Conservation (phyloP, 208 protist genomes). For the Leptomonas pyrrhocoris region DNA sequence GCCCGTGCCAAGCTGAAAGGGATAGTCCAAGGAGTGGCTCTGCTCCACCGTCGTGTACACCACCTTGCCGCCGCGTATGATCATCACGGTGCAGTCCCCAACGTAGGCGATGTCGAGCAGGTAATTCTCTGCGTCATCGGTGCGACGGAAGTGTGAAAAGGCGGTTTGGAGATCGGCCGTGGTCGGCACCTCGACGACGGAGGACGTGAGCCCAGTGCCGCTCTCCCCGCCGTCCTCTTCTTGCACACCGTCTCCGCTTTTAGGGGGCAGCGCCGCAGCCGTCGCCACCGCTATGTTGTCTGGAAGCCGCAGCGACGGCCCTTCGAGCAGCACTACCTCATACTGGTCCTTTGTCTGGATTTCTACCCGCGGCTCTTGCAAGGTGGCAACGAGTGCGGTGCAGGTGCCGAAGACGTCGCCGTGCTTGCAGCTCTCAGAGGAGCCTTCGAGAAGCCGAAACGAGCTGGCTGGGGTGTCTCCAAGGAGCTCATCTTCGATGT, state of each 20-base stretch:
- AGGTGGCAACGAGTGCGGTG: conserved; percentile 67
- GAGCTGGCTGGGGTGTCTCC: conserved; percentile 59
- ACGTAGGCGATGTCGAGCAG: conserved; percentile 64
- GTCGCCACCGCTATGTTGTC: neutral
- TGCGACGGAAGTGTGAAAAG: conserved; percentile 7
- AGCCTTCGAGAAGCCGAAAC: conserved; percentile 52
- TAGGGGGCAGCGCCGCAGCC: neutral
- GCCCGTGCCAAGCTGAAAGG: conserved; percentile 68
- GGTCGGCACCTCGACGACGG: neutral
- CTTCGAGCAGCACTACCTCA: conserved; percentile 28
- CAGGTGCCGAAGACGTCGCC: conserved; percentile 63
- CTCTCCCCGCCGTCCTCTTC: neutral
- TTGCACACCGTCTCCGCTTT: neutral
- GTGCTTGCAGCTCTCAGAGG: conserved; percentile 55
- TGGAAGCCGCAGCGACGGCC: conserved; percentile 1
- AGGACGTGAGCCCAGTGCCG: neutral
- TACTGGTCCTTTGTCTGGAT: conserved; percentile 53
- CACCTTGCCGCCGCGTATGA: conserved; percentile 56
- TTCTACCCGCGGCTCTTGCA: conserved; percentile 49
- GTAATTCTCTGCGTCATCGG: conserved; percentile 32
- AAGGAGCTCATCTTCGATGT: conserved; percentile 68
- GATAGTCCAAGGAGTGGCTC: conserved; percentile 67
- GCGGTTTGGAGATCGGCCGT: conserved; percentile 18
- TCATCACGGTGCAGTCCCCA: conserved; percentile 65
- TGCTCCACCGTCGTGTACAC: conserved; percentile 60